Evolutionary conservation across 371 early-diverging fungal genomes (phyloP).

Genomic region (Rhizopus arrhizus): DNA sequence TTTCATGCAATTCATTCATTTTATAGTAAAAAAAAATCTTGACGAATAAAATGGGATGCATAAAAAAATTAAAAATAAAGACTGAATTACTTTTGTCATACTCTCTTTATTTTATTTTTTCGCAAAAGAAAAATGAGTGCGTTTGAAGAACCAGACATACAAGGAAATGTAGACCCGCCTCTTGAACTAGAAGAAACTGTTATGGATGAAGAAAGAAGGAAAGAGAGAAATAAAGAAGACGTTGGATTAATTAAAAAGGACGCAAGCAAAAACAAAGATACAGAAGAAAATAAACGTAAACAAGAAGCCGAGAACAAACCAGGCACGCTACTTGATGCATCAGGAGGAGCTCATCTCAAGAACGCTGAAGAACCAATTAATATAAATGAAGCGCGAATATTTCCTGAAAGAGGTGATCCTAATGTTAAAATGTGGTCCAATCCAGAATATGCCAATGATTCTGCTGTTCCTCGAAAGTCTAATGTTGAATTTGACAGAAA

Average conservation of each 20-base stretch:
- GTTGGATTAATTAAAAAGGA: slow-evolving; percentile 19
- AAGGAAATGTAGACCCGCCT: neutral
- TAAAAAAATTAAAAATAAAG: no score
- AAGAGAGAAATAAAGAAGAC: slow-evolving; percentile 19
- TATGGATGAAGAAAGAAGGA: slow-evolving; percentile 11
- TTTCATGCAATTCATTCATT: no score
- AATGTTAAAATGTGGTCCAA: slow-evolving; percentile 13
- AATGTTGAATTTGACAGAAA: neutral
- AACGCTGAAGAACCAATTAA: neutral
- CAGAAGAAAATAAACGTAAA: slow-evolving; percentile 6
- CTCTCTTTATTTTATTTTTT: no score
- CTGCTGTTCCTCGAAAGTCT: slow-evolving; percentile 1
- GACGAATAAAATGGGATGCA: no score
- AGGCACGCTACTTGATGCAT: slow-evolving; percentile 25
- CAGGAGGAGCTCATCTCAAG: slow-evolving; percentile 13
- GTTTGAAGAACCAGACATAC: neutral
- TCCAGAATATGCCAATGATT: no score
- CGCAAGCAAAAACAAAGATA: neutral
- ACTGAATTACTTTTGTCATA: no score
- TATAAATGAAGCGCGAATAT: slow-evolving; percentile 1
- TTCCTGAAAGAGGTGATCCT: slow-evolving; percentile 10
- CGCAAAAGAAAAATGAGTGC: neutral
- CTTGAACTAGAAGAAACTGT: slow-evolving; percentile 9
- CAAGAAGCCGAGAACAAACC: slow-evolving; percentile 15
- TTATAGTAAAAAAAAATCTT: no score